Evolutionary conservation across 805 yeast species (phyloP), one percentile per base, ranked within the genome.

Genomic region (Monosporozyma siamensis): DNA sequence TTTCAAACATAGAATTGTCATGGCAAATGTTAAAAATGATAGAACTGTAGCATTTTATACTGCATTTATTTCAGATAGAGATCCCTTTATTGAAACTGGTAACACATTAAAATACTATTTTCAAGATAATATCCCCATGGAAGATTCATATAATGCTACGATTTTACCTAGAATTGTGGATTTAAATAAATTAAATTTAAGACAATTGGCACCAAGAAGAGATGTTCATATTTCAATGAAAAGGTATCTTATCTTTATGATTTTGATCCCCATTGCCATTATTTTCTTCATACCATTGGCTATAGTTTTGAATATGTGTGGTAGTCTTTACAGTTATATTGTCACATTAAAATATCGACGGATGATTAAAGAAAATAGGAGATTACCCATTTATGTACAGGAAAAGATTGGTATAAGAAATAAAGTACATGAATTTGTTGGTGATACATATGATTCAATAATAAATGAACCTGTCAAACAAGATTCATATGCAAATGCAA

Each of bases 21-120:
- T 87, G 44, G 88, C 95, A 8, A 89, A 90, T 62, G 72, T 81
- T 20, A 71, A 78, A 43, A 80, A 84, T 55, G 97, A 89, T 61
- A 70, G 96, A 45, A 77, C 95, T 0, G 97, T 89, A 6, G 81
- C 90, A 12, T 90, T 87, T 59, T 84, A 78, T 64, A 86, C 97
- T 0, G 71, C 95, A 0, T 88, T 70, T 59, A 81, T 90, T 44
- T 71, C 90, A 3, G 71, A 78, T 24, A 73, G 71, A 46, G 77
- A 84, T 43, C 95, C 95, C 1, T 88, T 87, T 57, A 78, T 78
- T 27, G 64, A 67, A n/a, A 64, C 64, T 38, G 72, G 75, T 71
- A 71, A 71, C 38, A 55, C 56, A 15, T 58, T 74, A 40, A 70
- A 68, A 34, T 65, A 78, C 43, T 66, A 67, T 26, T 78, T 68